A percentile compares a stretch with the other conserved stretches of the same genome.
Evolutionary conservation across 2,329 filamentous ascomycete species (phyloP).

Genomic region (Alternaria sp.): DNA sequence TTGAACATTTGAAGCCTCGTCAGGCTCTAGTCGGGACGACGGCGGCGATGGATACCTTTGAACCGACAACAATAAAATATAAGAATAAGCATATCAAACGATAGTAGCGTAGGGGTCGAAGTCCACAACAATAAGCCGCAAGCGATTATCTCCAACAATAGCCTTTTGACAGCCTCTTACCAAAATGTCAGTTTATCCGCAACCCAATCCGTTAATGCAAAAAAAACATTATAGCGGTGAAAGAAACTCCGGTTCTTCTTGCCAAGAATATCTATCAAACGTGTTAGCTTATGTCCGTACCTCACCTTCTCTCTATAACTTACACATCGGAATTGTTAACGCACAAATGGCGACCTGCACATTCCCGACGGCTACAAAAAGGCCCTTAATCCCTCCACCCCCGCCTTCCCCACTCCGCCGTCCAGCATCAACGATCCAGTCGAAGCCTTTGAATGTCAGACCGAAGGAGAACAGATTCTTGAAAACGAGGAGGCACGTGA

Average conservation of each 20-base stretch:
- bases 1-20: neutral
- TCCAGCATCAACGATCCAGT: constrained; percentile 74
- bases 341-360: constrained; percentile 81
- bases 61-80: neutral
- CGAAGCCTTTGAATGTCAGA: constrained; percentile 82
- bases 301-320: constrained; percentile 53
- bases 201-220: constrained; percentile 43
- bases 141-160: neutral
- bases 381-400: constrained; percentile 64
- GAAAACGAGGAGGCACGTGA: constrained; percentile 89
- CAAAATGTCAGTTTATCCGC: constrained; percentile 34
- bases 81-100: neutral
- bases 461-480: constrained; percentile 94
- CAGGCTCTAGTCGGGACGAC: neutral
- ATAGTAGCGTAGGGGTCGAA: neutral
- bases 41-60: neutral
- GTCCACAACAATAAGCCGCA: neutral
- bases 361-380: constrained; percentile 75
- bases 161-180: neutral
- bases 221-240: constrained; percentile 47
- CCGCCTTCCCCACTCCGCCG: constrained; percentile 1
- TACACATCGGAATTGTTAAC: constrained; percentile 80
- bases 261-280: constrained; percentile 43
- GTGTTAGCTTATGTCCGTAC: constrained; percentile 3
- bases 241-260: constrained; percentile 50